These are phyloP conservation scores for Schizonepeta tenuifolia DNA, from an alignment of 257 asterid species.

Conservation along the genomic window DNA sequence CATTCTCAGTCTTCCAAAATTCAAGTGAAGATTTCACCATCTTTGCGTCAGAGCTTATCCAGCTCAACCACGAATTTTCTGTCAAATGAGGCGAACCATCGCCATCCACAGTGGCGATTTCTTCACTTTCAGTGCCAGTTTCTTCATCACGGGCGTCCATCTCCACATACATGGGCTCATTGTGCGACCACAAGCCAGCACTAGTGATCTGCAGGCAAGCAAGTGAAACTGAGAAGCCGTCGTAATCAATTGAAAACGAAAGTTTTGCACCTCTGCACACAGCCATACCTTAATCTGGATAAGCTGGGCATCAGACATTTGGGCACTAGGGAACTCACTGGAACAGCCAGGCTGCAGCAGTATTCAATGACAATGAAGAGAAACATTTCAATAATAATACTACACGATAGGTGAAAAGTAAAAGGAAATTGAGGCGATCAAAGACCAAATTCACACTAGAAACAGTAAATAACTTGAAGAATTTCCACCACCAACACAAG, in stretches of 20 bases:
- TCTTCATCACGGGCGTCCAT: slow-evolving; percentile 35
- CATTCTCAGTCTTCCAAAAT: slow-evolving; percentile 52
- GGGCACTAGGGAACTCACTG: slow-evolving; percentile 69
- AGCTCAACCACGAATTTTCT: slow-evolving; percentile 63
- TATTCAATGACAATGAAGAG: slow-evolving; percentile 23
- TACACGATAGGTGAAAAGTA: not conserved
- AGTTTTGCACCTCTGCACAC: not conserved
- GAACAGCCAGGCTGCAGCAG: slow-evolving; percentile 94
- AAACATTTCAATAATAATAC: slow-evolving; percentile 14
- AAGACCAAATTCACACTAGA: slow-evolving; percentile 9
- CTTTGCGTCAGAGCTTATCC: slow-evolving; percentile 62
- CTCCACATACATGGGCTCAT: slow-evolving; percentile 46
- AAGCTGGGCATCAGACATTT: slow-evolving; percentile 73
- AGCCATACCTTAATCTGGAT: slow-evolving; percentile 73
- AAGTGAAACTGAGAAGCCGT: slow-evolving; percentile 14
- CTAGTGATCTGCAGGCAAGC: slow-evolving; percentile 75
- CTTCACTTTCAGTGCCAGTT: slow-evolving; percentile 37
- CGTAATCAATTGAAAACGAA: slow-evolving; percentile 24
- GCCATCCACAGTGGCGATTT: slow-evolving; percentile 46
- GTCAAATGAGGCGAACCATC: slow-evolving; percentile 47
- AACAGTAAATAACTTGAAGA: slow-evolving; percentile 3
- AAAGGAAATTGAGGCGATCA: not conserved
- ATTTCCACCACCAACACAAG: not conserved
- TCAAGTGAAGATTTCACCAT: slow-evolving; percentile 50
- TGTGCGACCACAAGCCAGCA: slow-evolving; percentile 80